Evolutionary conservation across 352 stramenopile genomes (phyloP).

Genomic region (Pythium periplocum): DNA sequence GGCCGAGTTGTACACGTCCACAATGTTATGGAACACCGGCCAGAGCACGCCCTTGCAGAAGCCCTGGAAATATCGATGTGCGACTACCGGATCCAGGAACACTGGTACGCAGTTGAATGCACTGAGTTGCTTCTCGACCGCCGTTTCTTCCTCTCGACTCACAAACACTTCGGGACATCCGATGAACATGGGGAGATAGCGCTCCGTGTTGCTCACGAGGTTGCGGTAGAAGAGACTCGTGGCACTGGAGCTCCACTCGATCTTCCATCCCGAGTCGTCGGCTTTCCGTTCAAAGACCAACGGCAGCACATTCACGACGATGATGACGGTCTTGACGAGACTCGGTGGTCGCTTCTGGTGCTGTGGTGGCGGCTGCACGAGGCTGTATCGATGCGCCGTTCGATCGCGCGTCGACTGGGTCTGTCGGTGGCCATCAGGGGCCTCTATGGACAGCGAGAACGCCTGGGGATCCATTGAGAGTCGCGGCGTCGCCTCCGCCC

Average conservation of each 20-base stretch:
- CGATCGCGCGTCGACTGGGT: too few species aligned
- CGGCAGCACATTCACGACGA: constrained; percentile 77
- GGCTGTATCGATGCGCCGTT: too few species aligned
- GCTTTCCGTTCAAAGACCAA: constrained; percentile 61
- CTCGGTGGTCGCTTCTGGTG: background rate
- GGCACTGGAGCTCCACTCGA: constrained; percentile 69
- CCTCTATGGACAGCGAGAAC: too few species aligned
- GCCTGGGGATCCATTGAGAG: too few species aligned
- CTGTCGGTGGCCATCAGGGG: too few species aligned
- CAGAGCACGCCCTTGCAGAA: constrained; percentile 98
- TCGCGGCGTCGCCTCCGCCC: too few species aligned
- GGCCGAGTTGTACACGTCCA: constrained; percentile 92
- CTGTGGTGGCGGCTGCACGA: too few species aligned
- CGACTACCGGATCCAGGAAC: constrained; percentile 88
- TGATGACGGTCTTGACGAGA: constrained; percentile 51
- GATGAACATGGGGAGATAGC: constrained; percentile 62
- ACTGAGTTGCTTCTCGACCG: constrained; percentile 72
- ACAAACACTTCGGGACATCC: constrained; percentile 76
- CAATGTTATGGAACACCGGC: constrained; percentile 96
- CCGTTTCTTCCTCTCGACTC: constrained; percentile 40
- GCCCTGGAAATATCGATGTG: constrained; percentile 84
- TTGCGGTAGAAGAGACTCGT: constrained; percentile 77
- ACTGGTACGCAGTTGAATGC: constrained; percentile 94
- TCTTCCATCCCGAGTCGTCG: constrained; percentile 35
- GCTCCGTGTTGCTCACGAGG: constrained; percentile 41